These are phyloP conservation scores for Prasinococcaceae sp. DNA, from an alignment of 139 green algal species.

Conservation along the genomic window DNA sequence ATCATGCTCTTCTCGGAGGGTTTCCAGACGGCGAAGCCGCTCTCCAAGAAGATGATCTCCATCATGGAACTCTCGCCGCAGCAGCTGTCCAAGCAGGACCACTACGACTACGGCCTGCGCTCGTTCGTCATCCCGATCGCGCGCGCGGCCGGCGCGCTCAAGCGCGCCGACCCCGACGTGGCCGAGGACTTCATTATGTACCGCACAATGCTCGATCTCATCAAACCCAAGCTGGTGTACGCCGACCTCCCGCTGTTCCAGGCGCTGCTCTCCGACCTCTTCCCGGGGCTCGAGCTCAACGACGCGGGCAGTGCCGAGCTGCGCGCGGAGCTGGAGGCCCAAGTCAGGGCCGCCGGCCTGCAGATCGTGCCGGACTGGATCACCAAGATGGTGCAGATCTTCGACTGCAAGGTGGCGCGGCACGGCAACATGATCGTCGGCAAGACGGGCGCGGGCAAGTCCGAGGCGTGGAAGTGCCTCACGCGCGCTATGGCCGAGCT, in stretches of 20 bases:
- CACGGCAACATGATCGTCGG: conserved; percentile 88
- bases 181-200: conserved; percentile 65
- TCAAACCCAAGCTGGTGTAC: conserved; percentile 75
- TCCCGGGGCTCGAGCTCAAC: conserved; percentile 63
- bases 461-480: conserved; percentile 58
- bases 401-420: conserved; percentile 73
- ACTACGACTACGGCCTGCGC: conserved; percentile 67
- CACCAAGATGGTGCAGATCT: conserved; percentile 75
- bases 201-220: conserved; percentile 68
- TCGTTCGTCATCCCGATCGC: conserved; percentile 76
- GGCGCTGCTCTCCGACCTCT: conserved; percentile 62
- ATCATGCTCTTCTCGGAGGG: conserved; percentile 80
- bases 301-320: conserved; percentile 39
- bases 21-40: conserved; percentile 53
- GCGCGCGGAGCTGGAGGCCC: conserved; percentile 39
- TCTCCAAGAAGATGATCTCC: conserved; percentile 77
- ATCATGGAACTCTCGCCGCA: conserved; percentile 75
- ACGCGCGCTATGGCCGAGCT: conserved; percentile 43
- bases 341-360: conserved; percentile 48
- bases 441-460: conserved; percentile 66
- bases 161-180: conserved; percentile 52
- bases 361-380: conserved; percentile 65
- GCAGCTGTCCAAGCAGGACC: conserved; percentile 74
- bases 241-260: conserved; percentile 69
- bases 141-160: conserved; percentile 52